Evolutionary conservation across 371 early-diverging fungal species (phyloP).

Genomic region (Haplosporangium sp.): DNA sequence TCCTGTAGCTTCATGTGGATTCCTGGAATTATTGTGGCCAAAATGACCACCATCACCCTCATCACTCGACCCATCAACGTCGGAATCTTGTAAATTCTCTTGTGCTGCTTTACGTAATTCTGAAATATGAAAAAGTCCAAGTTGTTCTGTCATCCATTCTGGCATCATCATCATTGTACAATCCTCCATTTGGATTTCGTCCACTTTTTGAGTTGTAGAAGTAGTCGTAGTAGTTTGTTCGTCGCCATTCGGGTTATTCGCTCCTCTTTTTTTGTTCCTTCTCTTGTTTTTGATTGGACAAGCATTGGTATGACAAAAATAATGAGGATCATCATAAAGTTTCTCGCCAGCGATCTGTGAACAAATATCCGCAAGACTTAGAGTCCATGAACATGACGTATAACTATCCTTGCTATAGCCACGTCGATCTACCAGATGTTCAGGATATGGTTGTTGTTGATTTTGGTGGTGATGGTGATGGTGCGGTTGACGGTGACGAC

Average conservation of each 20-base stretch:
- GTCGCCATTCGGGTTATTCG: no score
- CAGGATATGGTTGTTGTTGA: slow-evolving; percentile 19
- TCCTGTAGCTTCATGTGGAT: neutral
- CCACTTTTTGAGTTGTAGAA: no score
- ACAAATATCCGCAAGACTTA: slow-evolving; percentile 41
- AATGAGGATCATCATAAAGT: slow-evolving; percentile 34
- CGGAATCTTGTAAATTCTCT: neutral
- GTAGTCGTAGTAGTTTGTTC: no score
- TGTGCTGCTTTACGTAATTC: slow-evolving; percentile 24
- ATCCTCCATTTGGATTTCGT: slow-evolving; percentile 11
- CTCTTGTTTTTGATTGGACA: slow-evolving; percentile 25
- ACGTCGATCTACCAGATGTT: slow-evolving; percentile 25
- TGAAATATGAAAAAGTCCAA: slow-evolving; percentile 29
- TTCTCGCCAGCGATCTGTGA: slow-evolving; percentile 41
- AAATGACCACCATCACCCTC: neutral
- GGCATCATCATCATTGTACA: slow-evolving; percentile 45
- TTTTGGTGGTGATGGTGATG: neutral
- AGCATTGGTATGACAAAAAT: slow-evolving; percentile 19
- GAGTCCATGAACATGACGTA: slow-evolving; percentile 46
- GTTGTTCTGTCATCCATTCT: slow-evolving; percentile 42
- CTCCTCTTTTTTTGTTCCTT: neutral
- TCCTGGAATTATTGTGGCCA: neutral
- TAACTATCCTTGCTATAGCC: slow-evolving; percentile 50
- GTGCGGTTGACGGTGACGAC: slow-evolving; percentile 1
- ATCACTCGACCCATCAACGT: neutral